Evolutionary conservation across 306 rosid species (phyloP).

Genomic region (Malus orientalis): DNA sequence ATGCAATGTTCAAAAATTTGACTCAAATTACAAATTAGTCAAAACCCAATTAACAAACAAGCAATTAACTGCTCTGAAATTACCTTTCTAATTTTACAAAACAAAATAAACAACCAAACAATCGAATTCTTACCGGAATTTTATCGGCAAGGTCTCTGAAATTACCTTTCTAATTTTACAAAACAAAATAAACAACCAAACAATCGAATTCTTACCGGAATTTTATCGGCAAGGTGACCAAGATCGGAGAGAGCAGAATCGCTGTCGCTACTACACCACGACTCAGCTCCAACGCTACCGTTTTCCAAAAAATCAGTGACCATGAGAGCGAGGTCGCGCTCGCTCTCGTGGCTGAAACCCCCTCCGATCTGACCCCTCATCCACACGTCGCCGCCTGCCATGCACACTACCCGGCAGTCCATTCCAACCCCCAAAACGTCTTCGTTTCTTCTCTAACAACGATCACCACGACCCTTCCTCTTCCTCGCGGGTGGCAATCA

Average conservation of each 20-base stretch:
- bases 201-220: slow-evolving; percentile 32
- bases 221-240: slow-evolving; percentile 64
- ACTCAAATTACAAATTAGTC: not conserved
- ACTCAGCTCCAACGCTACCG: slow-evolving; percentile 78
- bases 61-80: not conserved
- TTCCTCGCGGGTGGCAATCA: not conserved
- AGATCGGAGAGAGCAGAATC: slow-evolving; percentile 75
- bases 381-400: slow-evolving; percentile 59
- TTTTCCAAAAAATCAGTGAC: slow-evolving; percentile 86
- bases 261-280: slow-evolving; percentile 90
- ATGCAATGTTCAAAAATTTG: not conserved
- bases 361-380: slow-evolving; percentile 45
- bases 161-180: not conserved
- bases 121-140: slow-evolving; percentile 36
- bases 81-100: not conserved
- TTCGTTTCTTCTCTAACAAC: slow-evolving; percentile 20
- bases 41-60: not conserved
- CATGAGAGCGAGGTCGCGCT: slow-evolving; percentile 78
- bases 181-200: not conserved
- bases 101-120: not conserved
- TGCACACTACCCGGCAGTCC: slow-evolving; percentile 60
- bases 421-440: slow-evolving; percentile 18
- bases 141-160: slow-evolving; percentile 50
- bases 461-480: slow-evolving; percentile 1
- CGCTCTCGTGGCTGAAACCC: slow-evolving; percentile 86